Conservation (phyloP, 495 filamentous ascomycete genomes). For the Letharia lupina region DNA sequence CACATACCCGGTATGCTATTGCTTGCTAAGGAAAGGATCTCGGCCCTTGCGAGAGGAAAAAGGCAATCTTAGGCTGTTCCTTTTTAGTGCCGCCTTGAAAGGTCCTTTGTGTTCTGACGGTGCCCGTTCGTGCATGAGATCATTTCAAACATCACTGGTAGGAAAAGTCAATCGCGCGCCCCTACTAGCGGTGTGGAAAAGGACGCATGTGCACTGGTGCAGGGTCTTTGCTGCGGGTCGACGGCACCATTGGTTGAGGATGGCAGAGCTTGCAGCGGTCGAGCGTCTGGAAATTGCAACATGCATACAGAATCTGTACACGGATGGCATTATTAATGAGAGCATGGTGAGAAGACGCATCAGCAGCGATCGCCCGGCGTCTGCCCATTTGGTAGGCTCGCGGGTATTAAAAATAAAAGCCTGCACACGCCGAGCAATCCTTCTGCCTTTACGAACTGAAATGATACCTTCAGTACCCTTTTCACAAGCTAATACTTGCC, state of each 20-base stretch:
- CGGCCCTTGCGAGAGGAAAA: neutral
- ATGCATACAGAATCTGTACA: neutral
- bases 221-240: neutral
- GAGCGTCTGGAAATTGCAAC: neutral
- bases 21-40: neutral
- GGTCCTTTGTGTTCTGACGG: neutral
- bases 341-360: neutral
- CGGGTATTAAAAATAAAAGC: too few relatives aligned
- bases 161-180: neutral
- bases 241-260: neutral
- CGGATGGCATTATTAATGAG: neutral
- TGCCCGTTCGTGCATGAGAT: constrained; percentile 12
- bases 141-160: constrained; percentile 4
- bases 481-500: too few relatives aligned
- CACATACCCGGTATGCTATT: too few relatives aligned
- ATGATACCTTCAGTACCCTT: too few relatives aligned
- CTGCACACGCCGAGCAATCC: too few relatives aligned
- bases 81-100: constrained; percentile 11
- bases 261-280: neutral
- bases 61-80: neutral
- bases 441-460: too few relatives aligned
- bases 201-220: neutral
- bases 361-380: neutral
- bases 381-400: too few relatives aligned
- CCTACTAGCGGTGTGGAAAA: neutral